Evolutionary conservation across 805 yeast genomes (phyloP), one percentile per base, ranked within the genome.

Genomic region (Kurtzmaniella fragi): DNA sequence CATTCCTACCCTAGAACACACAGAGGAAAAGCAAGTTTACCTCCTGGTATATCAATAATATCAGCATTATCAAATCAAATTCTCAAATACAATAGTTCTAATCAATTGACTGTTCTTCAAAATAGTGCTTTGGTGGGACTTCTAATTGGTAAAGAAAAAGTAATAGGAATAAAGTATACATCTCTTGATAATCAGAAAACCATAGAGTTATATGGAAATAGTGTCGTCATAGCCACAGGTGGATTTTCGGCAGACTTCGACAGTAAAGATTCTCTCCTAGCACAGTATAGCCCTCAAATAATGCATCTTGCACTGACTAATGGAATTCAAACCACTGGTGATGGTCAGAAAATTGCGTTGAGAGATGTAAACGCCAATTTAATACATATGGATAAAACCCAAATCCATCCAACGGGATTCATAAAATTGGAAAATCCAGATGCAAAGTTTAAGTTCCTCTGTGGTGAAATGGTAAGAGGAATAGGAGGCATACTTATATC

Each of bases 391-490:
- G 75, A 75, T 34, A 72, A 77, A 47, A 58, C 78, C 15, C 84
- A 78, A 55, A 67, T 78, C 9, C 83, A 78, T 50, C 84, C 84
- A 31, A 78, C 83, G 2, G 83, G 83, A 2, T 77, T 77, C 53
- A 59, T 78, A 28, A 73, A 53, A 35, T 27, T 46, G 27, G 65
- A 71, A 29, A n/a, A 23, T 20, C 62, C 61, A 17, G 48, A 50
- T 4, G 64, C 56, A 37, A 65, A 62, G 39, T 71, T 73, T 73
- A 77, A 77, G 53, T 70, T 78, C 45, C 53, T 78, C 12, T 80
- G 82, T 45, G 83, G 82, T 7, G 84, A 78, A 46, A 69, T 80
- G 0, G 48, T 78, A 3, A 61, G 84, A 53, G 83, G 82, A 1
- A 60, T 74, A 32, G 84, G 84, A 25, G 83, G 82, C 28, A 59